Evolutionary conservation across 306 rosid species (phyloP), one percentile per base, ranked within the genome.

Genomic region (Boehmeria nivea): DNA sequence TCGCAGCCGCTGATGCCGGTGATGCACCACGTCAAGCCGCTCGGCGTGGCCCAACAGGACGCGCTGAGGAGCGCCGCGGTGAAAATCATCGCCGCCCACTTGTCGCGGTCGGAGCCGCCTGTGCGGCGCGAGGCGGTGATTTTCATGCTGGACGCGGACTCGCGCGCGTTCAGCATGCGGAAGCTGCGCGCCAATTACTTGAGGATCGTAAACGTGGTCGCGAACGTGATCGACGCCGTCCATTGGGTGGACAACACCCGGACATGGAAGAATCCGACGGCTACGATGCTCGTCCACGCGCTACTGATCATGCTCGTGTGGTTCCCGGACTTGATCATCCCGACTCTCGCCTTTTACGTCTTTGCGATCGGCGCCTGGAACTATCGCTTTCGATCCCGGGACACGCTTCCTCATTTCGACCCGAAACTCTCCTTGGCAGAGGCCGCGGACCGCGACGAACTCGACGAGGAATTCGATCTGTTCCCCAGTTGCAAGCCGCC

Each of bases 301-400:
- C 24, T 90, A 60, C 22, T 87, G 6, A 76, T 87, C 28, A 38
- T 80, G 83, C 54, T 90, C 2, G 88, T 87, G 54, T 90, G 95
- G 98, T 90, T 78, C 12, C 98, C 98, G 0, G 94, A 90, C n/a
- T 9, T 90, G 47, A 84, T 90, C 0, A 36, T 87, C 10, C 98
- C 98, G 0, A 80, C 89, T 0, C 4, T 78, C 13, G 58, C 79
- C 0, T 87, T 87, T 12, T 90, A 90, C 9, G 72, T 78, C 6
- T 87, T 80, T 11, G 85, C 59, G 8, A 62, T 81, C 14, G 94
- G 95, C 1, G 78, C 68, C 1, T 84, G 94, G 98, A 87, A 90
- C 48, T 90, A 80, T 14, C 76, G 90, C 67, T 86, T 90, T 10
- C 64, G 81, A 0, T 60, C 79, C 0, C 45, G 77, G 24, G 79